Evolutionary conservation across 1,284 basidiomycete genomes (phyloP), one percentile per base, ranked within the genome.

Genomic region (Cutaneotrichosporon cutaneum): DNA sequence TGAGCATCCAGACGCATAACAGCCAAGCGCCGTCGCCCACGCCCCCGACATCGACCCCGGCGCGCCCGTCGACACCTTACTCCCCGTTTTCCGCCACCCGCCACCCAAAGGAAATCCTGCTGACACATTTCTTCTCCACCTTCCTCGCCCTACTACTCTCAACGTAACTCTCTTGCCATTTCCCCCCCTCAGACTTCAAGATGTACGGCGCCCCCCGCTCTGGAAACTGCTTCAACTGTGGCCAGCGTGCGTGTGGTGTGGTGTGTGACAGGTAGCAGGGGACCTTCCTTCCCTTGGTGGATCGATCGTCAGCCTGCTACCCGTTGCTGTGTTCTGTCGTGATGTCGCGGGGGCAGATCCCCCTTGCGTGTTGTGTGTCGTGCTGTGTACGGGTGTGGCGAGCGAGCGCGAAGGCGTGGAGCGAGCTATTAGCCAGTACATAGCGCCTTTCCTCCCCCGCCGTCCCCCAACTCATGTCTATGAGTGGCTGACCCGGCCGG

Each of bases 191-290:
- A 59, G 36, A 62, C 50, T 66, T 52, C 64, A 68, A 66, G 68
- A 74, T 75, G 73, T 76, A 71, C 73, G 73, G 74, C 61, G 63
- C 66, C 60, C 64, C 65, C 61, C 70, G 72, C 67, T 69, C 70
- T 59, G 71, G 71, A 62, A 75, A 74, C 68, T 78, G 77, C 69
- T 78, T 78, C 74, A 78, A 78, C 73, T 78, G 77, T 70, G 77
- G 77, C 66, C 68, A 69, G 63, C 72, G 77, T 77, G 71, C 64
- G 76, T 76, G 62, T 57, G 58, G 62, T 60, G 54, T 60, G 55
- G 53, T 64, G 76, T 75, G 57, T 27, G 48, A 51, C 18, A n/a
- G 48, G 48, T 51, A 30, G 48, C 26, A 51, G 26, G 27, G 61
- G 60, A 60, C 54, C 24, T 30, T 56, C 27, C n/a, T 21, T 30